Evolutionary conservation across 139 green algal genomes (phyloP).

Genomic region (Pseudopediastrum boryanum): DNA sequence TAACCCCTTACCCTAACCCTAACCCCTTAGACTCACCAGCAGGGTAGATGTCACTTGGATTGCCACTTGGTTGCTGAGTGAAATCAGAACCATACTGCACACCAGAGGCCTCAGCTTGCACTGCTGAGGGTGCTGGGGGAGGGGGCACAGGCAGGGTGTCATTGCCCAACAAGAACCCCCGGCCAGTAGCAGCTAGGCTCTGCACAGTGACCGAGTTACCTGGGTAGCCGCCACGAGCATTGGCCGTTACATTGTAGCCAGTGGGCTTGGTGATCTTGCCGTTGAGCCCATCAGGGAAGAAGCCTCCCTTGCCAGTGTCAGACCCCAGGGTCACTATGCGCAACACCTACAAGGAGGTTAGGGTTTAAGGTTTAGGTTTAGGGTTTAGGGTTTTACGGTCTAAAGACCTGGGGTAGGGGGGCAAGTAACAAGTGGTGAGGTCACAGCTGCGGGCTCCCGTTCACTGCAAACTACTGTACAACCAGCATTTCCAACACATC

Average conservation of each 20-base stretch:
- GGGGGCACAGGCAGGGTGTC: constrained; percentile 6
- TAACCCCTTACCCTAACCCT: too few relatives aligned
- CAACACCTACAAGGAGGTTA: constrained; percentile 35
- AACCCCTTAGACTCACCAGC: too few relatives aligned
- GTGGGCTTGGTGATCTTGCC: constrained; percentile 25
- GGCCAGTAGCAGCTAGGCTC: neutral
- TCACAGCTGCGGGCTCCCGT: neutral
- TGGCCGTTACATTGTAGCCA: neutral
- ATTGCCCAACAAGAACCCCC: constrained; percentile 8
- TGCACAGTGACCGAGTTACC: constrained; percentile 21
- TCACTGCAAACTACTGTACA: neutral
- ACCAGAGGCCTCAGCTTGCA: constrained; percentile 18
- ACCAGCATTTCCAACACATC: neutral
- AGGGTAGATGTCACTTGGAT: too few relatives aligned
- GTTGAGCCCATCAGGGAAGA: constrained; percentile 52
- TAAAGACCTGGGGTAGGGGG: neutral
- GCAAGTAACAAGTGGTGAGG: neutral
- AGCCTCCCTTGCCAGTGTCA: constrained; percentile 31
- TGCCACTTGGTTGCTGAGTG: too few relatives aligned
- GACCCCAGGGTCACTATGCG: constrained; percentile 48
- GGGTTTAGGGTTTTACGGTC: too few relatives aligned
- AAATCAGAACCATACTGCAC: too few relatives aligned
- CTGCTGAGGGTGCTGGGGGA: neutral
- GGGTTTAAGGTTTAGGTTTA: neutral
- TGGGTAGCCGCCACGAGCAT: constrained; percentile 9